Conservation (phyloP, 1,139 yeast genomes). For the Sugiyamaella pinicola region DNA sequence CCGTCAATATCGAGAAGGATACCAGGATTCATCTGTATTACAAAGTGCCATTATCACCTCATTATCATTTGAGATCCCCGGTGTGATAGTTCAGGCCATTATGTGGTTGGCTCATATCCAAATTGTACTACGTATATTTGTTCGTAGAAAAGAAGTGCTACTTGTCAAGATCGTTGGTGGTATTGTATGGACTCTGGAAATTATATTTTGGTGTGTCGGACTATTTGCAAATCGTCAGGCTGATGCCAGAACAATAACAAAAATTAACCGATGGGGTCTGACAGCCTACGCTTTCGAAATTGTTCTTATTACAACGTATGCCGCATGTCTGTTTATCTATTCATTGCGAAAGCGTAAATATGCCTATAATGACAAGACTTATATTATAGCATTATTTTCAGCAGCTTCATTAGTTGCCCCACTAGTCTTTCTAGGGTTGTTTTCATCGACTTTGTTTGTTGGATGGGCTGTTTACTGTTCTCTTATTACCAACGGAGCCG, state of each 20-base stretch:
- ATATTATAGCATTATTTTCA: constrained; percentile 62
- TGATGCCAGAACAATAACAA: not conserved
- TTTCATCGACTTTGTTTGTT: constrained; percentile 62
- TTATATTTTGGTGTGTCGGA: constrained; percentile 27
- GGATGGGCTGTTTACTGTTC: constrained; percentile 77
- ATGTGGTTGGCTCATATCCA: constrained; percentile 79
- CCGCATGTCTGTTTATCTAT: constrained; percentile 64
- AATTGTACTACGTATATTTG: constrained; percentile 69
- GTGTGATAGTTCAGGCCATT: constrained; percentile 60
- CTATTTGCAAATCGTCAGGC: constrained; percentile 7
- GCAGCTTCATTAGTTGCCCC: constrained; percentile 63
- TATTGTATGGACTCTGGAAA: constrained; percentile 50
- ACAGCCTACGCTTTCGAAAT: constrained; percentile 75
- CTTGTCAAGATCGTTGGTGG: constrained; percentile 64
- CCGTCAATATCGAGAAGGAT: constrained; percentile 49
- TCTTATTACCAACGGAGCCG: constrained; percentile 52
- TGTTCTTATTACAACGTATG: constrained; percentile 70
- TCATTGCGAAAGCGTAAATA: constrained; percentile 57
- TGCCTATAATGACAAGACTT: constrained; percentile 53
- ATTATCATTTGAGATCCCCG: constrained; percentile 58
- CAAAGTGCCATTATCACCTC: constrained; percentile 53
- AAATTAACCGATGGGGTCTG: constrained; percentile 42
- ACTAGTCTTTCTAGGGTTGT: constrained; percentile 75
- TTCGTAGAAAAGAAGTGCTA: constrained; percentile 67
- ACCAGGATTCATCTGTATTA: constrained; percentile 59